phyloP scores from a whole-genome alignment of 306 rosid species.

The Vigna trinervia region DNA sequence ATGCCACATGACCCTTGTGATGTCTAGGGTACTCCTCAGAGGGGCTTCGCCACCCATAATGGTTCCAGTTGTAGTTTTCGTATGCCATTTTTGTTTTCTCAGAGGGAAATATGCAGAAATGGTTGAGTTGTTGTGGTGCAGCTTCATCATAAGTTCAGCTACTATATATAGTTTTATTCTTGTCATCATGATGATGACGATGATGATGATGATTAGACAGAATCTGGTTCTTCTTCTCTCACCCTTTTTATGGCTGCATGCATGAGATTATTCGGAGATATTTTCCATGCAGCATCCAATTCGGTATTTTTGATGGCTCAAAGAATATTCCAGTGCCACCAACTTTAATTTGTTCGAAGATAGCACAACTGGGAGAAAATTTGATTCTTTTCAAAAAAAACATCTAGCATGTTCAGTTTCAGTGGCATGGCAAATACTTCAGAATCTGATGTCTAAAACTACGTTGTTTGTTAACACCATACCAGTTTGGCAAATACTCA shows the following conservation, averaged over 20 bases:
- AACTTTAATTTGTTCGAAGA: slow-evolving; percentile 23
- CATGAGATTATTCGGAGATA: slow-evolving; percentile 7
- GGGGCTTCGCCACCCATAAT: slow-evolving; percentile 9
- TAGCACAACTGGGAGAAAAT: background rate
- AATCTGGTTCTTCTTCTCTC: slow-evolving; percentile 44
- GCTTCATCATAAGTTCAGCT: background rate
- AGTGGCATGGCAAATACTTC: background rate
- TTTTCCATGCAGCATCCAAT: slow-evolving; percentile 18
- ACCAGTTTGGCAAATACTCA: too few species aligned
- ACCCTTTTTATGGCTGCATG: background rate
- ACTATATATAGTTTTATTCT: slow-evolving; percentile 36
- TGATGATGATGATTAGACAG: slow-evolving; percentile 3
- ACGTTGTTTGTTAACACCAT: background rate
- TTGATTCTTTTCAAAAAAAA: slow-evolving; percentile 11
- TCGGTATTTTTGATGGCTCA: background rate
- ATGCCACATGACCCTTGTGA: slow-evolving; percentile 34
- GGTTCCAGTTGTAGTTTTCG: slow-evolving; percentile 33
- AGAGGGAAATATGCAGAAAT: background rate
- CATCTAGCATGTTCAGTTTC: background rate
- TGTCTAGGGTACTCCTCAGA: slow-evolving; percentile 22
- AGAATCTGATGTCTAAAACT: background rate
- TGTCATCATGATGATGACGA: background rate
- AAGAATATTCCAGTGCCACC: slow-evolving; percentile 37
- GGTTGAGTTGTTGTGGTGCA: background rate
- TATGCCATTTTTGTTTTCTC: slow-evolving; percentile 41